Percentiles rank a stretch among this genome's conserved stretches.
Evolutionary conservation across 106 monocot species (phyloP).

Genomic region (Cymbidium sinense): DNA sequence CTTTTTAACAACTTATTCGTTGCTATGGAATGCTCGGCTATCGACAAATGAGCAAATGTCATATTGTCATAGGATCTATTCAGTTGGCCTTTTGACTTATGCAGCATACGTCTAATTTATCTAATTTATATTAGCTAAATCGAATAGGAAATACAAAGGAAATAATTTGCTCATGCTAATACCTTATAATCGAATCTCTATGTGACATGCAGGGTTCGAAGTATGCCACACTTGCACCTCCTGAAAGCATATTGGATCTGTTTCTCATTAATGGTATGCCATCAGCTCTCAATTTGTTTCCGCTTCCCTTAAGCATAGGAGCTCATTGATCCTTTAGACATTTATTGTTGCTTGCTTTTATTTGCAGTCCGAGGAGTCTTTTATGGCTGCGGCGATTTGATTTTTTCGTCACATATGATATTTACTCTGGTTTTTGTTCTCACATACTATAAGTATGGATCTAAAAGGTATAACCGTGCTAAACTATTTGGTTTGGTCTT

Average conservation of each 20-base stretch:
- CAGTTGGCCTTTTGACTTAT: neutral
- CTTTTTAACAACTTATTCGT: no score
- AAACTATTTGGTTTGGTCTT: neutral
- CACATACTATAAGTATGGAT: slow-evolving; percentile 86
- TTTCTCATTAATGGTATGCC: slow-evolving; percentile 72
- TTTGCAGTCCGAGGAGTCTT: slow-evolving; percentile 68
- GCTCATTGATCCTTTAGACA: neutral
- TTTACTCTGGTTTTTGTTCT: slow-evolving; percentile 85
- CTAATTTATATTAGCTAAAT: neutral
- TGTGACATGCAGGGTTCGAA: slow-evolving; percentile 51
- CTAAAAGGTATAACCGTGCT: slow-evolving; percentile 52
- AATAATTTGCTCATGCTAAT: neutral
- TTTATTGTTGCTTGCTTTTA: slow-evolving; percentile 5
- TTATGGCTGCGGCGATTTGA: slow-evolving; percentile 92
- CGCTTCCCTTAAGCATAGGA: neutral
- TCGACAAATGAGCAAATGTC: no score
- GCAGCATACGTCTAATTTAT: no score
- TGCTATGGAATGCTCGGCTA: no score
- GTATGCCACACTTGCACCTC: slow-evolving; percentile 64
- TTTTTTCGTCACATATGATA: slow-evolving; percentile 98
- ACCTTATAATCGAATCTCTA: neutral
- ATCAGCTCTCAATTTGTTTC: neutral
- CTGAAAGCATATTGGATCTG: slow-evolving; percentile 56
- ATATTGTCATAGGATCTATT: neutral
- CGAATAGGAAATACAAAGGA: neutral